Evolutionary conservation across 768 basidiomycete genomes (phyloP).

Genomic region (Mycena floridula): DNA sequence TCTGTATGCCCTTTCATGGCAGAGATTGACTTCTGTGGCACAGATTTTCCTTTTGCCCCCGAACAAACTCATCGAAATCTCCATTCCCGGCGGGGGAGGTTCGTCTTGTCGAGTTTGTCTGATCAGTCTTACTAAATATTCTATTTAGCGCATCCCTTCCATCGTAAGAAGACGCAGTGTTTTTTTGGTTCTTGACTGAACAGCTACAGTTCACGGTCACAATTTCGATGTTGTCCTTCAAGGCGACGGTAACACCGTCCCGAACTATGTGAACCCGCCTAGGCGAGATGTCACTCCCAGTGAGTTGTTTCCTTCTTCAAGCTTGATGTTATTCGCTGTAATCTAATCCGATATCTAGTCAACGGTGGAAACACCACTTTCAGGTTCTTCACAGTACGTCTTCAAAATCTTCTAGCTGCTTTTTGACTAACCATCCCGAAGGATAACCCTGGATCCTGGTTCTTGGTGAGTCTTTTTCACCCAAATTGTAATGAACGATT

Average conservation of each 20-base stretch:
- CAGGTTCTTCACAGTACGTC: conserved; percentile 22
- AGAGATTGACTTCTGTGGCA: too few species aligned
- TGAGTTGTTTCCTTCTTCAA: too few species aligned
- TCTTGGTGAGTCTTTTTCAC: too few species aligned
- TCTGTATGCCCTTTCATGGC: too few species aligned
- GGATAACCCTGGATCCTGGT: conserved; percentile 60
- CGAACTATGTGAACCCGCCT: too few species aligned
- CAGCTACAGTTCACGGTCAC: conserved; percentile 22
- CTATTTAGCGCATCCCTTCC: conserved; percentile 21
- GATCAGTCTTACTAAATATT: too few species aligned
- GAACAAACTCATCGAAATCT: conserved; percentile 41
- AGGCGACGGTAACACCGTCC: conserved; percentile 23
- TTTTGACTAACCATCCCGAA: background rate
- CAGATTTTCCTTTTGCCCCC: too few species aligned
- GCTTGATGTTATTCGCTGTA: too few species aligned
- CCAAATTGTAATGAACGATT: too few species aligned
- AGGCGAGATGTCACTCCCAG: conserved; percentile 13
- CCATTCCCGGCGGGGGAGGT: conserved; percentile 36
- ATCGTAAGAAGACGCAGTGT: conserved; percentile 13
- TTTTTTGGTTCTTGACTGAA: background rate
- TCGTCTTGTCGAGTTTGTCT: background rate
- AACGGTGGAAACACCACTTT: conserved; percentile 30
- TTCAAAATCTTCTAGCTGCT: background rate
- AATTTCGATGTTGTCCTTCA: too few species aligned
- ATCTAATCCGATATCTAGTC: conserved; percentile 9